A percentile compares a stretch with the other conserved stretches of the same genome.
phyloP scores from a whole-genome alignment of 1,284 basidiomycete genomes.

The Rhodotorula glutinis region DNA sequence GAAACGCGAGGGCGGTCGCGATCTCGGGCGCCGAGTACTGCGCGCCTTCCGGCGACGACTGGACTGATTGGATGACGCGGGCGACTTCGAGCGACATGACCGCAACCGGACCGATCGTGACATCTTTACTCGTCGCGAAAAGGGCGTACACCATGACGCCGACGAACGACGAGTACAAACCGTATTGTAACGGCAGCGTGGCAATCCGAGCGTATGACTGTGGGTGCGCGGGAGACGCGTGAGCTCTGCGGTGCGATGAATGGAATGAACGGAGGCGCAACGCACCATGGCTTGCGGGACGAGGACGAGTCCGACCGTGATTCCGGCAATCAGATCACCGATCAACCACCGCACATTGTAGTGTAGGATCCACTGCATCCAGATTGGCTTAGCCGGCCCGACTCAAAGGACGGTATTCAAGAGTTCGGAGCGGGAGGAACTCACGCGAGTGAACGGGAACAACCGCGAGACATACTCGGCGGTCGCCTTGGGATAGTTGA shows the following conservation, averaged over 20 bases:
- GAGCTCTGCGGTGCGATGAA: neutral
- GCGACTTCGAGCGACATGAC: slow-evolving; percentile 94
- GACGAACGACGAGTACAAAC: slow-evolving; percentile 92
- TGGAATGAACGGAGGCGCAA: neutral
- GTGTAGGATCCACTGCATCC: slow-evolving; percentile 9
- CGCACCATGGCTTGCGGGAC: slow-evolving; percentile 33
- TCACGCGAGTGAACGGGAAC: slow-evolving; percentile 50
- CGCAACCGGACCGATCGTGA: slow-evolving; percentile 80
- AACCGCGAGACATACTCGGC: slow-evolving; percentile 44
- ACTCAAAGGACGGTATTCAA: too few species aligned
- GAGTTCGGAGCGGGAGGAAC: too few species aligned
- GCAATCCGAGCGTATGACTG: slow-evolving; percentile 65
- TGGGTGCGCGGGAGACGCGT: too few species aligned
- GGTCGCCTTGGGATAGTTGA: neutral
- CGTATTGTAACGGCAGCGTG: slow-evolving; percentile 78
- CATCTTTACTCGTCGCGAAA: slow-evolving; percentile 88
- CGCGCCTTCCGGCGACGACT: slow-evolving; percentile 49
- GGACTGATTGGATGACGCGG: slow-evolving; percentile 67
- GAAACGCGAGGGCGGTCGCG: slow-evolving; percentile 78
- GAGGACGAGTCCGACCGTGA: slow-evolving; percentile 47
- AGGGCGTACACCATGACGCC: slow-evolving; percentile 59
- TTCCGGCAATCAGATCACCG: slow-evolving; percentile 49
- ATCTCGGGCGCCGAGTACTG: slow-evolving; percentile 58
- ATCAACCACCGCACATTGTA: slow-evolving; percentile 16
- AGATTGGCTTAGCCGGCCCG: too few species aligned